These are phyloP conservation scores for Pharus latifolius DNA, from an alignment of 176 grass and related monocot genomes.

Conservation along the genomic window DNA sequence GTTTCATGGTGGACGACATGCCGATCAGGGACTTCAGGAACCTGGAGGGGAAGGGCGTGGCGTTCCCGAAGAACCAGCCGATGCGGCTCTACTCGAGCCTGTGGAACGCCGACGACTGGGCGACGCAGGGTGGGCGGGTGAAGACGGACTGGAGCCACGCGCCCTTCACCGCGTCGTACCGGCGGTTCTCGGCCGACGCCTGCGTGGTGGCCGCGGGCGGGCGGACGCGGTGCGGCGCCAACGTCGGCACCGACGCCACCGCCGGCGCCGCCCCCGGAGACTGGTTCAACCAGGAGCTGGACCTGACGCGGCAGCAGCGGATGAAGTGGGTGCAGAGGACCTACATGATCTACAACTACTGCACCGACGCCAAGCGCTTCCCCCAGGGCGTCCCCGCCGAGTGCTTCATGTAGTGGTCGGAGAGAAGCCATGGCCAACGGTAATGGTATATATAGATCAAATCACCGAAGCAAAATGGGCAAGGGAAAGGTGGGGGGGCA, in stretches of 20 bases:
- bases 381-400: constrained; percentile 52
- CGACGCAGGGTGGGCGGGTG: constrained; percentile 66
- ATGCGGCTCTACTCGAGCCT: constrained; percentile 91
- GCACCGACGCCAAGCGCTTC: constrained; percentile 59
- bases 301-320: constrained; percentile 43
- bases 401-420: constrained; percentile 29
- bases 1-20: constrained; percentile 85
- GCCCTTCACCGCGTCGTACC: constrained; percentile 58
- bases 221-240: constrained; percentile 16
- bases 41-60: constrained; percentile 51
- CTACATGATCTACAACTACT: constrained; percentile 97
- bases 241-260: constrained; percentile 6
- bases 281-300: constrained; percentile 87
- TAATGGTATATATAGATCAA: not conserved
- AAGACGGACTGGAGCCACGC: constrained; percentile 85
- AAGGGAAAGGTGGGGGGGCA: not conserved
- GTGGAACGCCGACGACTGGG: constrained; percentile 95
- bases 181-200: constrained; percentile 57
- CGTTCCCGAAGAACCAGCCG: constrained; percentile 78
- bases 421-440: not conserved
- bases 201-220: constrained; percentile 38
- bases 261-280: not conserved
- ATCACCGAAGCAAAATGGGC: not conserved
- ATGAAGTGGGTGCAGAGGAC: constrained; percentile 72
- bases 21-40: constrained; percentile 78